Evolutionary conservation across 2,329 filamentous ascomycete genomes (phyloP).

Genomic region (Lithohypha guttulata): DNA sequence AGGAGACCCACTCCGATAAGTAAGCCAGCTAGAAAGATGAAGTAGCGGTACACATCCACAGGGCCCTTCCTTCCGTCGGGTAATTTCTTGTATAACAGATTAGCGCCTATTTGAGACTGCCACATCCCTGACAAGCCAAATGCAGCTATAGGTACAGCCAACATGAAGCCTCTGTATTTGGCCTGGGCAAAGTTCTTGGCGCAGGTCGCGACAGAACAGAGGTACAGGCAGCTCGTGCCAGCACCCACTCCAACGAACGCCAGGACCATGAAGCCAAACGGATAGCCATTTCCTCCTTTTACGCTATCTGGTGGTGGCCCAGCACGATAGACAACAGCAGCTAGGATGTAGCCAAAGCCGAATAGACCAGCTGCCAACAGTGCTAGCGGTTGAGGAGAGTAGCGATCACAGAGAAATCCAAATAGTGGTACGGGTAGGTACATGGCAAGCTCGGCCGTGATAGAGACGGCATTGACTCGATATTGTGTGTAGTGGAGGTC

Average conservation of each 20-base stretch:
- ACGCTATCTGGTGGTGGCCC: conserved; percentile 41
- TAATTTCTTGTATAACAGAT: conserved; percentile 59
- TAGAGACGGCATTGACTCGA: conserved; percentile 82
- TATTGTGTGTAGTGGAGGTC: conserved; percentile 80
- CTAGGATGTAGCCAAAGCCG: conserved; percentile 69
- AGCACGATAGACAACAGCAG: conserved; percentile 64
- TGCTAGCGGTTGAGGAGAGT: conserved; percentile 67
- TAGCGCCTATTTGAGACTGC: conserved; percentile 78
- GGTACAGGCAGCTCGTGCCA: conserved; percentile 80
- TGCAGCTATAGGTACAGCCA: conserved; percentile 81
- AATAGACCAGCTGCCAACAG: conserved; percentile 64
- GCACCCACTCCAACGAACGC: conserved; percentile 75
- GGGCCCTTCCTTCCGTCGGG: conserved; percentile 53
- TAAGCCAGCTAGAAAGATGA: conserved; percentile 69
- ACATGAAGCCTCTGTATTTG: conserved; percentile 73
- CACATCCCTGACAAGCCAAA: conserved; percentile 95
- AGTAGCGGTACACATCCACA: conserved; percentile 71
- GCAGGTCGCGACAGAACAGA: conserved; percentile 83
- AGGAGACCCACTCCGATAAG: conserved; percentile 60
- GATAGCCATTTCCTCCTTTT: conserved; percentile 46
- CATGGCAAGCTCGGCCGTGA: conserved; percentile 74
- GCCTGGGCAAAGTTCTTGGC: conserved; percentile 96
- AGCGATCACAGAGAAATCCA: conserved; percentile 84
- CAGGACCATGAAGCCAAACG: conserved; percentile 72
- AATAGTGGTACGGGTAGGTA: conserved; percentile 87